A percentile compares a stretch with the other conserved stretches of the same genome.
phyloP scores from a whole-genome alignment of 805 yeast species.

The Candida cerambycidarum region DNA sequence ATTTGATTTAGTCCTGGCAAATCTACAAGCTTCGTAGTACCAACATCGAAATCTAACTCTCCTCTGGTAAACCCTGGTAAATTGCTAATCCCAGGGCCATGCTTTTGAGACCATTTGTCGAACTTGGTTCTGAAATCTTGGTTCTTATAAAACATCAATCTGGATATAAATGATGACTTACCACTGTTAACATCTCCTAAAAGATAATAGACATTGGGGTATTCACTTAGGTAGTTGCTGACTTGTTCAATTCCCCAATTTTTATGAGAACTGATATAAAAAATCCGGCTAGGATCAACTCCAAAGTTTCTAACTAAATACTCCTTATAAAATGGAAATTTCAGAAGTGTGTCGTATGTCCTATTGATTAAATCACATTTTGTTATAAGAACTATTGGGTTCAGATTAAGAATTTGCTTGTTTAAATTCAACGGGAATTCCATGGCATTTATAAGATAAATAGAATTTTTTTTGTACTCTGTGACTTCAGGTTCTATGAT shows the following conservation, averaged over 20 bases:
- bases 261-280: conserved; percentile 49
- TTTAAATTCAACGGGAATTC: conserved; percentile 72
- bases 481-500: background rate
- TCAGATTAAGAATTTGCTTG: conserved; percentile 1
- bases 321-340: conserved; percentile 29
- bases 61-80: conserved; percentile 75
- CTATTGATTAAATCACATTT: conserved; percentile 46
- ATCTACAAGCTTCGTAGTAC: conserved; percentile 8
- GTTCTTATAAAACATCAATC: conserved; percentile 9
- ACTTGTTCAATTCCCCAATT: conserved; percentile 53
- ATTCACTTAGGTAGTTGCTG: conserved; percentile 33
- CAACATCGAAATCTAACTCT: conserved; percentile 23
- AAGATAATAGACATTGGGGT: conserved; percentile 40
- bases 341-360: conserved; percentile 24
- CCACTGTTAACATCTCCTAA: conserved; percentile 73
- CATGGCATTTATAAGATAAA: conserved; percentile 17
- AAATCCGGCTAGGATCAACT: conserved; percentile 34
- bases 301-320: conserved; percentile 33
- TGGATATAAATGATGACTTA: conserved; percentile 58
- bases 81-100: conserved; percentile 48
- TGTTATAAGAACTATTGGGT: conserved; percentile 38
- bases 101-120: conserved; percentile 22
- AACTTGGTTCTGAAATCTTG: conserved; percentile 8
- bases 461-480: conserved; percentile 1
- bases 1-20: conserved; percentile 16